Conservation (phyloP, 768 basidiomycete genomes). For the Pulveroboletus sp. region DNA sequence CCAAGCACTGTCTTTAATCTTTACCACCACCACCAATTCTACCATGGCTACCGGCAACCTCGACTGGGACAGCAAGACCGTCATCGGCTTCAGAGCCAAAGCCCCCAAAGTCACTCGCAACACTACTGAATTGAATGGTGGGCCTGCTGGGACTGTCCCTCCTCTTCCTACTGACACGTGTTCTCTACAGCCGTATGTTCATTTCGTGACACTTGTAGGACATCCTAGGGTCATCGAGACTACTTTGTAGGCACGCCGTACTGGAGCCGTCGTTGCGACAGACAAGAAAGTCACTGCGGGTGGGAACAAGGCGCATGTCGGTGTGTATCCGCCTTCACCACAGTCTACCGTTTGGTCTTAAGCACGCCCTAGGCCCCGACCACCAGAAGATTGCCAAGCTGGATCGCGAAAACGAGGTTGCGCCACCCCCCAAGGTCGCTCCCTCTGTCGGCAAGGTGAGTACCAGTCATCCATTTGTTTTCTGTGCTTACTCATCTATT, state of each 20-base stretch:
- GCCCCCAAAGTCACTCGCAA: constrained; percentile 63
- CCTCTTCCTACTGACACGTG: constrained; percentile 13
- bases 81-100: constrained; percentile 69
- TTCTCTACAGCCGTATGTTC: constrained; percentile 51
- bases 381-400: constrained; percentile 93
- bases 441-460: constrained; percentile 71
- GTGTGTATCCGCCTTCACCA: constrained; percentile 36
- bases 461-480: not conserved
- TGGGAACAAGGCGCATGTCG: constrained; percentile 73
- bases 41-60: constrained; percentile 44
- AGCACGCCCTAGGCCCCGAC: constrained; percentile 64
- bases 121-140: constrained; percentile 56
- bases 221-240: not conserved
- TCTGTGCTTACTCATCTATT: not conserved
- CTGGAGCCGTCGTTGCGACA: constrained; percentile 74
- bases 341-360: not conserved
- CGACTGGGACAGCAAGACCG: constrained; percentile 71
- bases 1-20: not conserved
- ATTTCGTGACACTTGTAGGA: not conserved
- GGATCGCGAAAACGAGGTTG: constrained; percentile 93
- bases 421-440: constrained; percentile 80
- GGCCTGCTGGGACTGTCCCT: not conserved
- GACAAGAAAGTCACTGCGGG: constrained; percentile 76
- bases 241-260: constrained; percentile 59
- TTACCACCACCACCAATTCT: constrained; percentile 8